A percentile compares a stretch with the other conserved stretches of the same genome.
phyloP scores from a whole-genome alignment of 768 basidiomycete genomes.

The Leccinum obscurum region DNA sequence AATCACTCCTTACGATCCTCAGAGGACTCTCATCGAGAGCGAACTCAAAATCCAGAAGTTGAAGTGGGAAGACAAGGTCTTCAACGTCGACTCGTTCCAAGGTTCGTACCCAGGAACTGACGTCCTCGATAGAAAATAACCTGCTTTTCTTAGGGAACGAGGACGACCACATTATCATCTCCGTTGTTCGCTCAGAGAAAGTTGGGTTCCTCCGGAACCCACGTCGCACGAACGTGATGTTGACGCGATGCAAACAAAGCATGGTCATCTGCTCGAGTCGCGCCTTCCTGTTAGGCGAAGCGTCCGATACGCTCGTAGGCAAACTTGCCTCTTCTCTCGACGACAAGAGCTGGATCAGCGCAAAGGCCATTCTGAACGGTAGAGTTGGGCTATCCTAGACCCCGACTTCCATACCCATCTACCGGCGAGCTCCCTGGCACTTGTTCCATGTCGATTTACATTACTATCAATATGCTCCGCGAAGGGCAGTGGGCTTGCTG shows the following conservation, averaged over 20 bases:
- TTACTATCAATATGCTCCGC: background rate
- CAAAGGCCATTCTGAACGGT: background rate
- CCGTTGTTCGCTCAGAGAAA: conserved; percentile 59
- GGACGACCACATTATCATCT: conserved; percentile 71
- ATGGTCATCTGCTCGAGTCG: conserved; percentile 72
- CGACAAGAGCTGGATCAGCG: conserved; percentile 18
- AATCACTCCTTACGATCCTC: conserved; percentile 80
- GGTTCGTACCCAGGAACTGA: conserved; percentile 42
- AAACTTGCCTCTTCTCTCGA: conserved; percentile 19
- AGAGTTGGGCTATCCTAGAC: background rate
- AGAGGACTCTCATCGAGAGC: conserved; percentile 58
- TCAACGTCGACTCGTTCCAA: conserved; percentile 82
- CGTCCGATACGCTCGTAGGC: conserved; percentile 26
- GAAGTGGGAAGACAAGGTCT: conserved; percentile 63
- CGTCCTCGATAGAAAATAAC: conserved; percentile 13
- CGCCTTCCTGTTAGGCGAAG: conserved; percentile 21
- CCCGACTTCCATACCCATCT: background rate
- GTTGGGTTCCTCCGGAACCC: conserved; percentile 65
- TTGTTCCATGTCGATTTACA: background rate
- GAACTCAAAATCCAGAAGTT: conserved; percentile 49
- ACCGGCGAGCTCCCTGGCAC: conserved; percentile 6
- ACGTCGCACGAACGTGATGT: conserved; percentile 82
- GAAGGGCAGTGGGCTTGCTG: background rate
- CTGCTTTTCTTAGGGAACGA: conserved; percentile 62
- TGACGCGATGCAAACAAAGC: conserved; percentile 69